Conservation (phyloP, 768 basidiomycete genomes). For the Xerocomus brunneocitrinus region DNA sequence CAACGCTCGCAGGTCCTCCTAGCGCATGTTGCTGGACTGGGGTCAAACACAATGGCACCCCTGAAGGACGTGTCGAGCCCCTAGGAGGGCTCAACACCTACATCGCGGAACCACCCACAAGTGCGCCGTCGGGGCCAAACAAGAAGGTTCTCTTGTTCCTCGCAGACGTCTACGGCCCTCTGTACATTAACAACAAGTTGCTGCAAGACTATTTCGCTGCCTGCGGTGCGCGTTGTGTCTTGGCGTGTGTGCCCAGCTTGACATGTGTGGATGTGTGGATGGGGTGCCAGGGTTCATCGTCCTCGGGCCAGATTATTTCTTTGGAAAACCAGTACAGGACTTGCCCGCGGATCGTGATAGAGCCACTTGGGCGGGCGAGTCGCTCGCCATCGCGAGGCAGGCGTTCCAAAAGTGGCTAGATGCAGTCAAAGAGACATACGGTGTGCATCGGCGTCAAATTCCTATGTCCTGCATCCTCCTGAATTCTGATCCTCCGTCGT, state of each 20-base stretch:
- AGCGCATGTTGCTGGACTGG: constrained; percentile 46
- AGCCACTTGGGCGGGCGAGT: constrained; percentile 35
- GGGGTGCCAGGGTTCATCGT: constrained; percentile 46
- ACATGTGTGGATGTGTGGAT: background rate
- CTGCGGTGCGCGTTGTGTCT: too few species aligned
- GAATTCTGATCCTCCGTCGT: too few species aligned
- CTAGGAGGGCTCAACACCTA: constrained; percentile 44
- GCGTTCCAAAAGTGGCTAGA: constrained; percentile 48
- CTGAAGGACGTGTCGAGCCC: too few species aligned
- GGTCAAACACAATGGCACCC: constrained; percentile 27
- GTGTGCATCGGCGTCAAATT: constrained; percentile 19
- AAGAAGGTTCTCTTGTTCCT: constrained; percentile 51
- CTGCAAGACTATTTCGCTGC: too few species aligned
- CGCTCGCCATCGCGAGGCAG: constrained; percentile 31
- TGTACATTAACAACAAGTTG: constrained; percentile 47
- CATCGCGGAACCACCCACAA: constrained; percentile 42
- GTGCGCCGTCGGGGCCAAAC: constrained; percentile 17
- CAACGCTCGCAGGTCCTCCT: constrained; percentile 38
- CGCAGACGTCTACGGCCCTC: constrained; percentile 51
- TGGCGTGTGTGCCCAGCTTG: background rate
- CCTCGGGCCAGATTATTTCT: constrained; percentile 57
- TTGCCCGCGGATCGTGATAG: constrained; percentile 32
- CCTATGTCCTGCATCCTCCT: background rate
- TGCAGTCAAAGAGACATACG: constrained; percentile 45
- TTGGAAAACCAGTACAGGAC: constrained; percentile 41